Evolutionary conservation across 192 early-diverging fungal species (phyloP).

Genomic region (Coemansia sp.): DNA sequence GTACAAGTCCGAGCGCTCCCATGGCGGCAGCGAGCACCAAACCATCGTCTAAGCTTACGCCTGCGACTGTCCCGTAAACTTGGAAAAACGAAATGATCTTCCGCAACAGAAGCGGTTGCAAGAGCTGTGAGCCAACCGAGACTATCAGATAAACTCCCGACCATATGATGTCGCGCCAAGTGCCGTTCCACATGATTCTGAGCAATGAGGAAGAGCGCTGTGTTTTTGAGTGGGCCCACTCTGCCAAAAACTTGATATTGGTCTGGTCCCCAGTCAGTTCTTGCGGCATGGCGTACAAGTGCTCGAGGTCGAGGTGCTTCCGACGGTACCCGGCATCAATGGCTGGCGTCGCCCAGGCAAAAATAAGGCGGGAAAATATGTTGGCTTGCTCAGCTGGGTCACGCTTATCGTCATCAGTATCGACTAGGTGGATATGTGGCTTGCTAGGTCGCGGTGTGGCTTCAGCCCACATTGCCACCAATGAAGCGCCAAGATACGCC

Average conservation of each 20-base stretch:
- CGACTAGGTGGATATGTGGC: not conserved
- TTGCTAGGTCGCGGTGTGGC: not conserved
- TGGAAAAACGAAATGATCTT: conserved; percentile 28
- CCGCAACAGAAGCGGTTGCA: conserved; percentile 31
- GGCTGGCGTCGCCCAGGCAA: conserved; percentile 86
- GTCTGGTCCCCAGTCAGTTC: conserved; percentile 9
- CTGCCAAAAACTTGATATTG: conserved; percentile 21
- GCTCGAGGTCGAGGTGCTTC: conserved; percentile 50
- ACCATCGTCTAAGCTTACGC: conserved; percentile 22
- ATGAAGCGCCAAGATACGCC: not conserved
- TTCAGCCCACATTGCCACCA: not conserved
- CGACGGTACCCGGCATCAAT: conserved; percentile 78
- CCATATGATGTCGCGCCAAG: conserved; percentile 8
- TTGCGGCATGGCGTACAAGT: conserved; percentile 15
- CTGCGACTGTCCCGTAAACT: conserved; percentile 5
- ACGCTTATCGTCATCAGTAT: not conserved
- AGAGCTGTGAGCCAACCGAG: conserved; percentile 21
- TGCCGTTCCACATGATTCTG: conserved; percentile 6
- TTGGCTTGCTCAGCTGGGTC: conserved; percentile 12
- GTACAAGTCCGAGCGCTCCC: conserved; percentile 1
- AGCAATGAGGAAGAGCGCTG: conserved; percentile 27
- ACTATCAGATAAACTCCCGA: conserved; percentile 20
- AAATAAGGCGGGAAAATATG: conserved; percentile 60
- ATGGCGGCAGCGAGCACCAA: conserved; percentile 31
- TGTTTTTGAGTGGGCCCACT: conserved; percentile 5